phyloP scores from a whole-genome alignment of 2,329 filamentous ascomycete genomes.

The Rachicladosporium sp. region DNA sequence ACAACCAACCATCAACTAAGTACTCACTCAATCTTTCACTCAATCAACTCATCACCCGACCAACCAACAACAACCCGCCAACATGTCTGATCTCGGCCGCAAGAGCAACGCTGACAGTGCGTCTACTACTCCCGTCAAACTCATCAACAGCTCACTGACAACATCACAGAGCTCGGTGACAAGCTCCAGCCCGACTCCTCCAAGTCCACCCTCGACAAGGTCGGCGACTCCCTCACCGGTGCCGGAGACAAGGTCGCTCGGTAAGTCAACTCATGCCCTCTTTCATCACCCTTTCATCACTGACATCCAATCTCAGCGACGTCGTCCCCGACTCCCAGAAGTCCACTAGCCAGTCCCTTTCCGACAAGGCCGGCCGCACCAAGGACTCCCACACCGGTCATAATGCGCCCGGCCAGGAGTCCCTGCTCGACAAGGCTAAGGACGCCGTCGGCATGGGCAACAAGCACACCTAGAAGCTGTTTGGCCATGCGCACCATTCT shows the following conservation, averaged over 20 bases:
- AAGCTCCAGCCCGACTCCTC: conserved; percentile 44
- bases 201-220: conserved; percentile 50
- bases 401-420: conserved; percentile 22
- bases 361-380: conserved; percentile 37
- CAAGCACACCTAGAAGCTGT: conserved; percentile 20
- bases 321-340: conserved; percentile 42
- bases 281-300: conserved; percentile 2
- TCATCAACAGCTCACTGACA: conserved; percentile 11
- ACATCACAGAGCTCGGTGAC: conserved; percentile 40
- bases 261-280: conserved; percentile 19
- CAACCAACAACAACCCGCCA: conserved; percentile 24
- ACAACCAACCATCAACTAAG: conserved; percentile 2
- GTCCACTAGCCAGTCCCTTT: conserved; percentile 39
- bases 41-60: conserved; percentile 12
- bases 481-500: not conserved
- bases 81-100: conserved; percentile 50
- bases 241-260: conserved; percentile 43
- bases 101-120: conserved; percentile 45
- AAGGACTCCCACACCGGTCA: conserved; percentile 25
- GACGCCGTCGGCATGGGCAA: conserved; percentile 32
- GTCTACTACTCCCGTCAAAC: conserved; percentile 6
- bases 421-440: conserved; percentile 35
- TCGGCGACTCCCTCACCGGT: conserved; percentile 45
- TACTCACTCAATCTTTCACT: conserved; percentile 7
- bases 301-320: conserved; percentile 26